Evolutionary conservation across 257 asterid genomes (phyloP).

Genomic region (Linaria vulgaris): DNA sequence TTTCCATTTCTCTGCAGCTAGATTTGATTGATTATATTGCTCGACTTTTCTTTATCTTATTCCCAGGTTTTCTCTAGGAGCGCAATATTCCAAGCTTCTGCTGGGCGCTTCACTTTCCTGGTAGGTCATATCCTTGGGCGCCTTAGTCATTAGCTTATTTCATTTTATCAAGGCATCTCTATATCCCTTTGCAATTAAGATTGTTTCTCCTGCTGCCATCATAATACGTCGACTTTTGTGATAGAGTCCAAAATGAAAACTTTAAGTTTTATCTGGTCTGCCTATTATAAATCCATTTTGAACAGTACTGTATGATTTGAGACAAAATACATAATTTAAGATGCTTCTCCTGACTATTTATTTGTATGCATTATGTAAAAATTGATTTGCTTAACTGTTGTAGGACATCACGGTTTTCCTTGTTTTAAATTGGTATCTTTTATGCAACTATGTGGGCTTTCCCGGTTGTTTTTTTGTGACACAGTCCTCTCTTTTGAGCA

Average conservation of each 20-base stretch:
- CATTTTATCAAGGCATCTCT: too few relatives aligned
- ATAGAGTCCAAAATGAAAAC: background rate
- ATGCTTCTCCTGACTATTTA: background rate
- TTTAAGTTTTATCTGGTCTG: background rate
- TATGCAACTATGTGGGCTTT: background rate
- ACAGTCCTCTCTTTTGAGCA: background rate
- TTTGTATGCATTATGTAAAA: slow-evolving; percentile 1
- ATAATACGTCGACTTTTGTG: background rate
- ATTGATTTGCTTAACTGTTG: slow-evolving; percentile 2
- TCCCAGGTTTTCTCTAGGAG: slow-evolving; percentile 84
- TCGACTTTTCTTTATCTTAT: slow-evolving; percentile 7
- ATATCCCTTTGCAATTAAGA: background rate
- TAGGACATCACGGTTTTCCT: slow-evolving; percentile 3
- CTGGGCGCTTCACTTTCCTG: slow-evolving; percentile 80
- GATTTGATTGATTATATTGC: too few relatives aligned
- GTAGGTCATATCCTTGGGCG: slow-evolving; percentile 39
- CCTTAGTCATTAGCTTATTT: background rate
- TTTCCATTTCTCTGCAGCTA: too few relatives aligned
- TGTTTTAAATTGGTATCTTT: slow-evolving; percentile 3
- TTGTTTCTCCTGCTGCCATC: background rate
- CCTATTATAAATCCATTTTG: too few relatives aligned
- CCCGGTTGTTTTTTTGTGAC: too few relatives aligned
- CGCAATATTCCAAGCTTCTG: slow-evolving; percentile 65
- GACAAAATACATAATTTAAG: background rate
- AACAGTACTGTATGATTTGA: too few relatives aligned